Evolutionary conservation across 73 alveolate species (phyloP).

Genomic region (Tetrahymena borealis): DNA sequence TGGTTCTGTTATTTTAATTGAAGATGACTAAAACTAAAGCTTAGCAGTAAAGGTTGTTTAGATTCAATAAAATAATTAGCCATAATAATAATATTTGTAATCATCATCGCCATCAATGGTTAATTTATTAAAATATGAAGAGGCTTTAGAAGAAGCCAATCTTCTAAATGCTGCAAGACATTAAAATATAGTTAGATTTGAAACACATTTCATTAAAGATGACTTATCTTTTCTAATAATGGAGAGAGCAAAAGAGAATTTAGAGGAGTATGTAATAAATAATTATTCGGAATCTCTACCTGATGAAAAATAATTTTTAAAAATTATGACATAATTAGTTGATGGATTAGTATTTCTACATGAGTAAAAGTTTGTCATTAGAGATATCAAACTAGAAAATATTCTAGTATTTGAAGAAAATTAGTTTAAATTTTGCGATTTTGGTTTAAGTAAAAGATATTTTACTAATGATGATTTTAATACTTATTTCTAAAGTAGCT

Average conservation of each 20-base stretch:
- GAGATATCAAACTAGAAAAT: neutral
- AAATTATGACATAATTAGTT: neutral
- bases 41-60: neutral
- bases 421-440: neutral
- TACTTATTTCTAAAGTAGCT: neutral
- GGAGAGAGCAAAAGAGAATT: neutral
- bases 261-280: neutral
- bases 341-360: neutral
- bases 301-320: neutral
- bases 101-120: neutral
- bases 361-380: neutral
- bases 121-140: neutral
- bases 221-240: neutral
- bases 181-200: neutral
- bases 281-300: neutral
- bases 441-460: neutral
- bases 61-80: neutral
- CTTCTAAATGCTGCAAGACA: neutral
- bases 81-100: too few relatives aligned
- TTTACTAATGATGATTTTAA: neutral
- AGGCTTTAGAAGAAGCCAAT: neutral
- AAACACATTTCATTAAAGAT: neutral
- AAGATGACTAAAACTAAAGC: neutral
- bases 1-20: neutral
- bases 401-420: neutral